Conservation (phyloP, 495 filamentous ascomycete genomes). For the Penicillium cataractarum region DNA sequence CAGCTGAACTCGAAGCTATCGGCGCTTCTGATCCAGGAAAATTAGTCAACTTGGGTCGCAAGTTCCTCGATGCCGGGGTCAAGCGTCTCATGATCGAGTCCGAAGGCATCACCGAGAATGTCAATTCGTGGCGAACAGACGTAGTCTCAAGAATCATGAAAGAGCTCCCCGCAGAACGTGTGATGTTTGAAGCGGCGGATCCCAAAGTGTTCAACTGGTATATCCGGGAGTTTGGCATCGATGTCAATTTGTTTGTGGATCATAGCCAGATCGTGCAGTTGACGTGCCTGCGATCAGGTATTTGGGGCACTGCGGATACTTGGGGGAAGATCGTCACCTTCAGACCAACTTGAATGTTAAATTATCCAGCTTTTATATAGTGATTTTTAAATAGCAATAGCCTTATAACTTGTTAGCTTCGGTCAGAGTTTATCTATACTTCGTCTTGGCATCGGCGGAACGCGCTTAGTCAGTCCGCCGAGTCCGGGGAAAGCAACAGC, state of each 20-base stretch:
- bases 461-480: slow-evolving; percentile 15
- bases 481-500: slow-evolving; percentile 27
- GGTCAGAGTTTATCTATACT: neutral
- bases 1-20: slow-evolving; percentile 50
- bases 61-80: slow-evolving; percentile 58
- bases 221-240: slow-evolving; percentile 60
- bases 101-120: slow-evolving; percentile 66
- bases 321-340: slow-evolving; percentile 62
- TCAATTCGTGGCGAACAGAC: slow-evolving; percentile 58
- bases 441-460: slow-evolving; percentile 6
- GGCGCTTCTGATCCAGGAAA: slow-evolving; percentile 57
- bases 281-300: slow-evolving; percentile 54
- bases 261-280: slow-evolving; percentile 65
- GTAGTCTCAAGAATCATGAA: slow-evolving; percentile 59
- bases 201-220: slow-evolving; percentile 64
- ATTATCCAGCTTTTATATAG: neutral
- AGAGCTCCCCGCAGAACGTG: slow-evolving; percentile 54
- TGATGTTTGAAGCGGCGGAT: slow-evolving; percentile 67
- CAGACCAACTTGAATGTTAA: slow-evolving; percentile 29
- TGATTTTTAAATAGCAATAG: neutral
- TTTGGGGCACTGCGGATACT: slow-evolving; percentile 61
- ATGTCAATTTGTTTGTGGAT: slow-evolving; percentile 64
- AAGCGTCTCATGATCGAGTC: slow-evolving; percentile 65
- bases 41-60: slow-evolving; percentile 52
- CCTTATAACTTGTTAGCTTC: neutral